These are phyloP conservation scores for Sicyos edulis DNA, from an alignment of 306 rosid genomes.

Conservation along the genomic window DNA sequence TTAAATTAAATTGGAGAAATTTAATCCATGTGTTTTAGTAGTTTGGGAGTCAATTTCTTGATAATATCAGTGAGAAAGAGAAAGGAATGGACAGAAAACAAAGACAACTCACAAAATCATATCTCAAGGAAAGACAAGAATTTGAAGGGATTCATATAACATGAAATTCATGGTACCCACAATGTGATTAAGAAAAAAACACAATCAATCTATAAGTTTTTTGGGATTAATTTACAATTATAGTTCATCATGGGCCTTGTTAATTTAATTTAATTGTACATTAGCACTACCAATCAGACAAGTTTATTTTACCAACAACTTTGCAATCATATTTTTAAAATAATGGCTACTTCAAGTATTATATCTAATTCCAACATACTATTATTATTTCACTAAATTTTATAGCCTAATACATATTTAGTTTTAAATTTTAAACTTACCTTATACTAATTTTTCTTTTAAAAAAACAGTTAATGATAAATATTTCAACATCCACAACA, in stretches of 20 bases:
- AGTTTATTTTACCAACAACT: not conserved
- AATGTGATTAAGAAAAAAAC: not conserved
- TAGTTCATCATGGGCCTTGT: not conserved
- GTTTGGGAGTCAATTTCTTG: conserved; percentile 16
- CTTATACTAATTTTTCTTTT: too few species aligned
- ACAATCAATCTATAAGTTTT: not conserved
- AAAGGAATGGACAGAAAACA: not conserved
- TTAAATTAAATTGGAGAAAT: conserved; percentile 5
- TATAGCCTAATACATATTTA: too few species aligned
- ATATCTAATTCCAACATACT: too few species aligned
- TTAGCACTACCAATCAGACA: not conserved
- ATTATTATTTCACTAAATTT: too few species aligned
- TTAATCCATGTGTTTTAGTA: not conserved
- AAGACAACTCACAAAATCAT: not conserved
- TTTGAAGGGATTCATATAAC: not conserved
- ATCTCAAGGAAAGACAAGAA: not conserved
- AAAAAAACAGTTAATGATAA: too few species aligned
- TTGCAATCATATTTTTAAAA: not conserved
- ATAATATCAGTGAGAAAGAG: not conserved
- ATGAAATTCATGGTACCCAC: conserved; percentile 11
- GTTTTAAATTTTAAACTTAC: too few species aligned
- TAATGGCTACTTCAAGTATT: too few species aligned
- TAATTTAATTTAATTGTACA: not conserved
- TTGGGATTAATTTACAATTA: not conserved
- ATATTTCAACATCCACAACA: too few species aligned